Evolutionary conservation across 495 filamentous ascomycete genomes (phyloP).

Genomic region (Neurospora sp.): DNA sequence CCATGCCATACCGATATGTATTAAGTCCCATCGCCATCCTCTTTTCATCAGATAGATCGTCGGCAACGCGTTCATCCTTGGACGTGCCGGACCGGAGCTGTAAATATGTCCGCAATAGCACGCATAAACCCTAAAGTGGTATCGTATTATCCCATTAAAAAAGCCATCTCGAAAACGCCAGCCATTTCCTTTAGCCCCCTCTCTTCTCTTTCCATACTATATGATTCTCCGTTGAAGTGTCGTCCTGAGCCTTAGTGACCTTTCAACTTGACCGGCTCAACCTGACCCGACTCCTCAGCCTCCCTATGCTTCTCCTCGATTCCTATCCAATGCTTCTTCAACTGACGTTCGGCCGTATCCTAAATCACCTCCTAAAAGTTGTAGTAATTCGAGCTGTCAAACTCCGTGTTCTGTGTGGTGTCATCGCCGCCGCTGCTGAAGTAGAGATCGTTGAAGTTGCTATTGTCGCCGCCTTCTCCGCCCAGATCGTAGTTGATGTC

Average conservation of each 20-base stretch:
- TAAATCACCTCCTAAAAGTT: conserved; percentile 11
- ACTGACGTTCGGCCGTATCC: background rate
- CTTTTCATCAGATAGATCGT: background rate
- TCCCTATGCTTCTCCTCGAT: background rate
- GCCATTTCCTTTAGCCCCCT: background rate
- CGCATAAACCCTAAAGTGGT: background rate
- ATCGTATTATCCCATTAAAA: background rate
- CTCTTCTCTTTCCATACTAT: background rate
- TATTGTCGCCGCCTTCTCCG: conserved; percentile 21
- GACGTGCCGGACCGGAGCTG: background rate
- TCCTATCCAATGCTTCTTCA: background rate
- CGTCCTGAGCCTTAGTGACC: background rate
- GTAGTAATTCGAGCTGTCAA: conserved; percentile 19
- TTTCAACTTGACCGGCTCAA: background rate
- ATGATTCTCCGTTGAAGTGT: background rate
- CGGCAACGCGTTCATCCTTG: background rate
- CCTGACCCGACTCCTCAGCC: background rate
- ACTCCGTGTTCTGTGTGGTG: conserved; percentile 22
- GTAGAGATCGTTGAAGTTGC: conserved; percentile 31
- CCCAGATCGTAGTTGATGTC: conserved; percentile 26
- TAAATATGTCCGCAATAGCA: background rate
- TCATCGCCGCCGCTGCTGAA: conserved; percentile 19
- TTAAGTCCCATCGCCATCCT: background rate
- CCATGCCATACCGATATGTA: background rate
- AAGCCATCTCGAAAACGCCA: background rate